These are phyloP conservation scores for Kuraishia molischiana DNA, from an alignment of 805 yeast species.

Conservation along the genomic window DNA sequence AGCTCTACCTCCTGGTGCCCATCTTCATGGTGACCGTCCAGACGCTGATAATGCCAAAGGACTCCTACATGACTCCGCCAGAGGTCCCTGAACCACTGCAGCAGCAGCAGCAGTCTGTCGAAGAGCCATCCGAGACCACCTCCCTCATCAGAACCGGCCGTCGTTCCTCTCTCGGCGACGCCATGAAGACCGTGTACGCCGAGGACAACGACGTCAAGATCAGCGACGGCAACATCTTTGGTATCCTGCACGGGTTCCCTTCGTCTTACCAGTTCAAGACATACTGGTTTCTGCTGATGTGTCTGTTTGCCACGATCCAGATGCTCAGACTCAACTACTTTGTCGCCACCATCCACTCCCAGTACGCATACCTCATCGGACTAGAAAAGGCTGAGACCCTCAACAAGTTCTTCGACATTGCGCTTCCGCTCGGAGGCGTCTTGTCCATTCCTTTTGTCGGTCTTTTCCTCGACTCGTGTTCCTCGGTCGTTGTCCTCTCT, in stretches of 20 bases:
- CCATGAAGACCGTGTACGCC: slow-evolving; percentile 41
- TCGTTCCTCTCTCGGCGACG: slow-evolving; percentile 48
- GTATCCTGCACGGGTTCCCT: slow-evolving; percentile 43
- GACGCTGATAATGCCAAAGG: slow-evolving; percentile 35
- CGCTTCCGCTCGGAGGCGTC: slow-evolving; percentile 48
- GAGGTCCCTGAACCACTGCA: slow-evolving; percentile 6
- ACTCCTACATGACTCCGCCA: slow-evolving; percentile 36
- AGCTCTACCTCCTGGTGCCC: slow-evolving; percentile 38
- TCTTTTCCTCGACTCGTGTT: slow-evolving; percentile 34
- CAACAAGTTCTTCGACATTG: slow-evolving; percentile 39
- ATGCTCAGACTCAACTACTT: slow-evolving; percentile 50
- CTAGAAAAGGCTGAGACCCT: slow-evolving; percentile 25
- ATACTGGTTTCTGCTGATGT: slow-evolving; percentile 41
- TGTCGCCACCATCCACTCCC: slow-evolving; percentile 50
- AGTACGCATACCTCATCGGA: slow-evolving; percentile 37
- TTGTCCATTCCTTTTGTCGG: slow-evolving; percentile 47
- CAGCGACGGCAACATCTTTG: slow-evolving; percentile 37
- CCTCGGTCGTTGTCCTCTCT: slow-evolving; percentile 33
- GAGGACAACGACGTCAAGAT: slow-evolving; percentile 33
- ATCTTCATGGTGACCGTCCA: slow-evolving; percentile 36
- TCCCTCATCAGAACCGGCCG: slow-evolving; percentile 14
- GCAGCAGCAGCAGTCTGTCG: background rate
- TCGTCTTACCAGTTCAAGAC: slow-evolving; percentile 38
- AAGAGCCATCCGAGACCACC: slow-evolving; percentile 7
- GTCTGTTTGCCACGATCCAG: slow-evolving; percentile 41